Evolutionary conservation across 2,329 filamentous ascomycete species (phyloP), one percentile per base, ranked within the genome.

Genomic region (Calonectria pseudoreteaudii): DNA sequence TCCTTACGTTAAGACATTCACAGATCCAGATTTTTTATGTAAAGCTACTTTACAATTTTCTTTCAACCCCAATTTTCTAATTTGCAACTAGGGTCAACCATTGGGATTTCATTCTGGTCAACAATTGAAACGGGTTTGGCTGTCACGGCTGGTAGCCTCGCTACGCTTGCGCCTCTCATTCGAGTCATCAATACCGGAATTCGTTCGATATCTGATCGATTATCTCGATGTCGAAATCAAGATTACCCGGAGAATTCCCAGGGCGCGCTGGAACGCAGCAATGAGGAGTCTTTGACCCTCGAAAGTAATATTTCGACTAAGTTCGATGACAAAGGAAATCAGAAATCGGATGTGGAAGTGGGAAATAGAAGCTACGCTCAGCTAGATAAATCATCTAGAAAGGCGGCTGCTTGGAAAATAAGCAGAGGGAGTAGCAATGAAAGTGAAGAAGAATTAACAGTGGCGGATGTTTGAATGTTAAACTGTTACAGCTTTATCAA

Each of bases 31-130:
- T 78, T 88, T 87, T 66, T 80, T 88, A 6, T 87, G 85, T 86
- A 81, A 74, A 84, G 72, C 16, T 41, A 41, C 28, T n/a, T 8
- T 6, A 47, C 64, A 28, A 36, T 49, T 18, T 20, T 20, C 20
- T 30, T 8, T 3, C n/a, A 7, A 50, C 18, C n/a, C n/a, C 14
- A 18, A 10, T 34, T 60, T 20, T 23, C 67, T 80, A 68, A 74
- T 31, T 36, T 30, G 3, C 16, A 50, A 23, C 44, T 47, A 81
- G 85, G 78, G 78, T 83, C 84, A 31, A 87, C 86, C 0, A 69
- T 83, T 64, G 84, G 86, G 71, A 86, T 88, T 65, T 87, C 87
- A 20, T 86, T 89, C 76, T 89, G 87, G 87, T 88, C 87, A 1
- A 86, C 85, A 0, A 81, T 86, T 9, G 88, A 90, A 68, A 82